phyloP scores from a whole-genome alignment of 1,284 basidiomycete genomes.

The Cryptococcus sp. region DNA sequence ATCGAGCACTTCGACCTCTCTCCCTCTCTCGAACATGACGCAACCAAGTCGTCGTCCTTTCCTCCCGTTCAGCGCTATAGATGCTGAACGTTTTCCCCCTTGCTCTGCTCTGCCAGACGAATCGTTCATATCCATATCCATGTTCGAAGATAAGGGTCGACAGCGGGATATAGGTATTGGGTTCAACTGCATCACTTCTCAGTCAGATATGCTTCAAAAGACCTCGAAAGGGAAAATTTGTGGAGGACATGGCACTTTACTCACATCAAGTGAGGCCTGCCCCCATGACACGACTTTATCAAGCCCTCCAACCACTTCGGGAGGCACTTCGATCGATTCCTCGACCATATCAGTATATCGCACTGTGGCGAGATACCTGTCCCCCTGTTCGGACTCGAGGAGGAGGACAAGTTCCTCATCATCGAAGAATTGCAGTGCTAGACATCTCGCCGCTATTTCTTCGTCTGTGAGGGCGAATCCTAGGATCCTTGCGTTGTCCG shows the following conservation, averaged over 20 bases:
- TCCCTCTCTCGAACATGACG: constrained; percentile 30
- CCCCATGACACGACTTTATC: constrained; percentile 5
- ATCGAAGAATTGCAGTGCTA: constrained; percentile 42
- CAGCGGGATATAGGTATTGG: constrained; percentile 15
- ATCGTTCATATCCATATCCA: neutral
- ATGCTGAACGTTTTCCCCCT: neutral
- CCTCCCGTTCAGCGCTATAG: constrained; percentile 41
- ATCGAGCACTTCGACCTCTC: constrained; percentile 38
- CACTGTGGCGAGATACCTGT: constrained; percentile 28
- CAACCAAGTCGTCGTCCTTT: constrained; percentile 39
- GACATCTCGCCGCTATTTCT: constrained; percentile 10
- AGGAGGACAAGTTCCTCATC: constrained; percentile 41
- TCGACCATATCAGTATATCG: constrained; percentile 17
- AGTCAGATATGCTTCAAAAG: no score
- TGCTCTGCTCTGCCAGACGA: neutral
- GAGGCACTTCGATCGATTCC: constrained; percentile 2
- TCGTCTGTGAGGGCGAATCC: constrained; percentile 3
- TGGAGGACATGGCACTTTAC: neutral
- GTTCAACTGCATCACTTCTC: neutral
- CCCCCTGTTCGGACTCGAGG: constrained; percentile 12
- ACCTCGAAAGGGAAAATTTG: no score
- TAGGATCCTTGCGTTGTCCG: neutral
- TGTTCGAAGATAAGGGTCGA: constrained; percentile 13
- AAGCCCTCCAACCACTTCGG: neutral
- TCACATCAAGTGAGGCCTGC: constrained; percentile 8